Conservation (phyloP, 1,139 yeast genomes). For the Pichia terricola region DNA sequence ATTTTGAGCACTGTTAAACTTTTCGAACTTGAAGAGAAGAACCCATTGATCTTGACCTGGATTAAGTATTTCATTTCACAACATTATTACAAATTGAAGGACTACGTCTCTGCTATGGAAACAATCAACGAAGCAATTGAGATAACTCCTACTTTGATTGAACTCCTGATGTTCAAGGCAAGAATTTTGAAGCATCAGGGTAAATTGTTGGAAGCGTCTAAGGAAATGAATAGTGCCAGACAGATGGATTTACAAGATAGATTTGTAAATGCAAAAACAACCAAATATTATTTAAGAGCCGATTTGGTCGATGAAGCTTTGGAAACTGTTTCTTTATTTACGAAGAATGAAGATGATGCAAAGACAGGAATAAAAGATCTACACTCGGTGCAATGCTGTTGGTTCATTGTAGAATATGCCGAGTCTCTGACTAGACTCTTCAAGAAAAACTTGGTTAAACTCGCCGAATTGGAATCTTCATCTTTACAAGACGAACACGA, state of each 20-base stretch:
- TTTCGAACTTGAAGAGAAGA: constrained; percentile 27
- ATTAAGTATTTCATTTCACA: constrained; percentile 73
- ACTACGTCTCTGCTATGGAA: constrained; percentile 43
- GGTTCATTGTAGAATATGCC: constrained; percentile 83
- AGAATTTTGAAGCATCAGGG: constrained; percentile 70
- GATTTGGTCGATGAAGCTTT: constrained; percentile 69
- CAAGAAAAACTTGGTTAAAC: constrained; percentile 15
- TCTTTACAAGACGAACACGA: constrained; percentile 3
- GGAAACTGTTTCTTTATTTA: constrained; percentile 65
- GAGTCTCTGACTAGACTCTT: constrained; percentile 58
- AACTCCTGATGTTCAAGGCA: constrained; percentile 71
- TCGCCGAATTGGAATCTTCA: background rate
- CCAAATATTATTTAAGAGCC: constrained; percentile 79
- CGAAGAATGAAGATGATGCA: constrained; percentile 66
- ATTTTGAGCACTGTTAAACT: constrained; percentile 48
- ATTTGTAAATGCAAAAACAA: constrained; percentile 80
- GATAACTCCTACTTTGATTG: constrained; percentile 79
- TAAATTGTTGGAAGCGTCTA: constrained; percentile 50
- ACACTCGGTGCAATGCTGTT: constrained; percentile 83
- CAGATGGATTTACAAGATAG: constrained; percentile 79
- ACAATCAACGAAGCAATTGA: constrained; percentile 55
- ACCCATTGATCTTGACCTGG: constrained; percentile 62
- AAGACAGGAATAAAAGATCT: constrained; percentile 75
- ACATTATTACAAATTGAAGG: constrained; percentile 52
- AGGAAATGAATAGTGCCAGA: constrained; percentile 62